phyloP scores from a whole-genome alignment of 2,329 filamentous ascomycete genomes.

The Aspergillus bombycis region DNA sequence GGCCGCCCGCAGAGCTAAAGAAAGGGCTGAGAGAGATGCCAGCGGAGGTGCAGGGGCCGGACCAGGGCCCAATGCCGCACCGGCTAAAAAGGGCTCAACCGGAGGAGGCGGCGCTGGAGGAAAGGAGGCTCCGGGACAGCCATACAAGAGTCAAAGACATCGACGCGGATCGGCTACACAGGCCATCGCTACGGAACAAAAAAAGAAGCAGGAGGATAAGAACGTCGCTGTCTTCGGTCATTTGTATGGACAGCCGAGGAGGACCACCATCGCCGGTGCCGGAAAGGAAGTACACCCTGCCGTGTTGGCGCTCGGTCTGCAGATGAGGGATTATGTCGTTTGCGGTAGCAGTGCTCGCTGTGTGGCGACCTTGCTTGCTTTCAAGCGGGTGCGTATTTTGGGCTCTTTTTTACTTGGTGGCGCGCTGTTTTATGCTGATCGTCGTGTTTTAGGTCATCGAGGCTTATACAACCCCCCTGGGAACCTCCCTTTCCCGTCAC shows the following conservation, averaged over 20 bases:
- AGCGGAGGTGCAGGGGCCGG: conserved; percentile 30
- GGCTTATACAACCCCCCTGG: conserved; percentile 85
- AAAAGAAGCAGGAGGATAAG: conserved; percentile 65
- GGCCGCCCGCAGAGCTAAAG: conserved; percentile 76
- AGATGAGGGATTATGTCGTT: conserved; percentile 86
- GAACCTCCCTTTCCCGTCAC: conserved; percentile 84
- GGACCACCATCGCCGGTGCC: conserved; percentile 62
- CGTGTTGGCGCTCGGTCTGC: conserved; percentile 81
- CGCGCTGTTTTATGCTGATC: conserved; percentile 16
- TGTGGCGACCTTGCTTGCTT: conserved; percentile 83
- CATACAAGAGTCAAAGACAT: conserved; percentile 36
- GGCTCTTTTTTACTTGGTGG: not conserved
- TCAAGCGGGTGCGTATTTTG: conserved; percentile 74
- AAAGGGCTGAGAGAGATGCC: conserved; percentile 59
- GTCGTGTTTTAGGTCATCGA: conserved; percentile 71
- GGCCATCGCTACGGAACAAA: conserved; percentile 43
- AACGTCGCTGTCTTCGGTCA: conserved; percentile 80
- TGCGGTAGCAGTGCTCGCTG: conserved; percentile 88
- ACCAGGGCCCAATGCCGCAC: conserved; percentile 8
- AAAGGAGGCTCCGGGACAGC: conserved; percentile 26
- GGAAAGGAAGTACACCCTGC: conserved; percentile 80
- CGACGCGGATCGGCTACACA: conserved; percentile 40
- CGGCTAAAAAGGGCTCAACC: conserved; percentile 37
- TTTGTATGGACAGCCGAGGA: conserved; percentile 75
- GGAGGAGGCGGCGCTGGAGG: conserved; percentile 19